These are phyloP conservation scores for Apiotrichum gamsii DNA, from an alignment of 1,284 basidiomycete genomes.

Conservation along the genomic window DNA sequence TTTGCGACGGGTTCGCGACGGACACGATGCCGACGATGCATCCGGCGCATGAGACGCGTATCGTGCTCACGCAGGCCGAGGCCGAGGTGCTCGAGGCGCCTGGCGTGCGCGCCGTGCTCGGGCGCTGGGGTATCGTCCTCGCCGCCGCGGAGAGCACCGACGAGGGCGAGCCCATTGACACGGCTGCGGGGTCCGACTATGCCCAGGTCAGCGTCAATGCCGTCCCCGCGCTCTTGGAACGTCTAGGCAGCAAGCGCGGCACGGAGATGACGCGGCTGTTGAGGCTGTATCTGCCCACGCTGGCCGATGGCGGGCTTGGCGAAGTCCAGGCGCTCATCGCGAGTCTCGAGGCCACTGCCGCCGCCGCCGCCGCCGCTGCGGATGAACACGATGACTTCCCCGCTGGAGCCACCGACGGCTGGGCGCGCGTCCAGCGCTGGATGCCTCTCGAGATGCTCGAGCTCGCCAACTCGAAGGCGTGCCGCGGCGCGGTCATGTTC, in stretches of 20 bases:
- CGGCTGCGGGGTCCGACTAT: slow-evolving; percentile 65
- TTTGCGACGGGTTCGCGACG: slow-evolving; percentile 60
- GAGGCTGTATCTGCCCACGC: slow-evolving; percentile 26
- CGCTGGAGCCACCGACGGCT: too few relatives aligned
- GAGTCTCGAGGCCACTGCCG: not conserved
- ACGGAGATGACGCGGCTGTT: slow-evolving; percentile 33
- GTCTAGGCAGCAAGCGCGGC: slow-evolving; percentile 29
- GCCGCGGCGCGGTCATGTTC: slow-evolving; percentile 95
- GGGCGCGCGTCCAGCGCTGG: slow-evolving; percentile 60
- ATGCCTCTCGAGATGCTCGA: slow-evolving; percentile 73
- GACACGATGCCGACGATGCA: slow-evolving; percentile 44
- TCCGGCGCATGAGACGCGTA: slow-evolving; percentile 40
- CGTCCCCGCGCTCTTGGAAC: slow-evolving; percentile 39
- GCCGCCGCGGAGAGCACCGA: slow-evolving; percentile 51
- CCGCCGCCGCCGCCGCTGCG: not conserved
- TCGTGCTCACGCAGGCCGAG: slow-evolving; percentile 63
- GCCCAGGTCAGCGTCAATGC: slow-evolving; percentile 38
- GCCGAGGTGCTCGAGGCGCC: slow-evolving; percentile 49
- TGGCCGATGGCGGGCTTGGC: slow-evolving; percentile 22
- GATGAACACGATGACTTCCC: slow-evolving; percentile 43
- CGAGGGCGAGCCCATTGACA: slow-evolving; percentile 92
- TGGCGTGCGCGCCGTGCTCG: slow-evolving; percentile 49
- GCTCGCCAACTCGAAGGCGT: slow-evolving; percentile 85
- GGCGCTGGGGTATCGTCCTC: slow-evolving; percentile 68
- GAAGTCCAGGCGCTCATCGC: slow-evolving; percentile 33